These are phyloP conservation scores for Alternaria triticina DNA, from an alignment of 2,329 filamentous ascomycete species.

Conservation along the genomic window DNA sequence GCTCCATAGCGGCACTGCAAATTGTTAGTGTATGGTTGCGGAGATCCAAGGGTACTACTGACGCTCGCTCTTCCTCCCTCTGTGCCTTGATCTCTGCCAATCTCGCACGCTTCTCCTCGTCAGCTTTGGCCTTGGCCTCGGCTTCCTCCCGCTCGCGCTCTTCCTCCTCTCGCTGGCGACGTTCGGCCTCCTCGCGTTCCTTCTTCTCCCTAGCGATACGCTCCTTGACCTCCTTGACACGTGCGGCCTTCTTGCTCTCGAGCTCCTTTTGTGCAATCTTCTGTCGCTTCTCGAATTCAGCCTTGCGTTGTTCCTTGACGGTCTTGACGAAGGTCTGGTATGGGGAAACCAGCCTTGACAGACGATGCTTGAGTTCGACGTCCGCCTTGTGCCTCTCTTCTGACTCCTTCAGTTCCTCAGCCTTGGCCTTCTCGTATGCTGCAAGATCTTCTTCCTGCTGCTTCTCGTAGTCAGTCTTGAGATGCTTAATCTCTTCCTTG, in stretches of 20 bases:
- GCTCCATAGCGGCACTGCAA: constrained; percentile 66
- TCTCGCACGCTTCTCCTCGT: constrained; percentile 79
- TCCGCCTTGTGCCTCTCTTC: constrained; percentile 91
- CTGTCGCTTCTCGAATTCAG: constrained; percentile 94
- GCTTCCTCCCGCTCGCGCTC: constrained; percentile 82
- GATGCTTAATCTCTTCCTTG: constrained; percentile 92
- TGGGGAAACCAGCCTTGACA: constrained; percentile 79
- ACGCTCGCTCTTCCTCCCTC: constrained; percentile 66
- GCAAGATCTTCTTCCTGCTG: constrained; percentile 81
- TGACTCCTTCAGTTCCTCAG: constrained; percentile 77
- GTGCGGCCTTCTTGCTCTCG: constrained; percentile 85
- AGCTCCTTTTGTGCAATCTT: constrained; percentile 91
- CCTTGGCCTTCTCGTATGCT: constrained; percentile 80
- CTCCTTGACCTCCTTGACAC: constrained; percentile 88
- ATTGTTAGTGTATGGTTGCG: constrained; percentile 43
- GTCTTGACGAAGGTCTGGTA: constrained; percentile 85
- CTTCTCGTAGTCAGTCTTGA: constrained; percentile 81
- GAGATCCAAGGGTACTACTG: constrained; percentile 39
- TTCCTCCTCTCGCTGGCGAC: constrained; percentile 79
- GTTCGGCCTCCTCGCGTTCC: constrained; percentile 84
- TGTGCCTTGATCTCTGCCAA: constrained; percentile 73
- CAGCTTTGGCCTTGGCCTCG: constrained; percentile 79
- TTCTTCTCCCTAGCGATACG: constrained; percentile 80
- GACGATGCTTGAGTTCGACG: constrained; percentile 90
- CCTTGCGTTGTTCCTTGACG: constrained; percentile 84